Evolutionary conservation across 2,329 filamentous ascomycete genomes (phyloP).

Genomic region (Magnaporthiopsis incrustans): DNA sequence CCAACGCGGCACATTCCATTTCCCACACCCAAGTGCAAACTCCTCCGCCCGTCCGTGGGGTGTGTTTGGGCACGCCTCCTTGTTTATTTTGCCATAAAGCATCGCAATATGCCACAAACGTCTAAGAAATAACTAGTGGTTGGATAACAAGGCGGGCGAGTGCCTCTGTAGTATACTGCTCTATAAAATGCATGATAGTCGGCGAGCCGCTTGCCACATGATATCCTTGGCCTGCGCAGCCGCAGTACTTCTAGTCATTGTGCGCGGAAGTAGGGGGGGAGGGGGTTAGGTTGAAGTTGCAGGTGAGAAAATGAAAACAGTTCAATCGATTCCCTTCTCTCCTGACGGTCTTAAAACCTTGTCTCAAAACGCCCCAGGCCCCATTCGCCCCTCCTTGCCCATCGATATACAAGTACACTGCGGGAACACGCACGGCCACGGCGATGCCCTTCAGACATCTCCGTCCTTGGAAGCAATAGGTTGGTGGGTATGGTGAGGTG

Average conservation of each 20-base stretch:
- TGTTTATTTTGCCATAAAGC: too few species aligned
- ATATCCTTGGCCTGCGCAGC: neutral
- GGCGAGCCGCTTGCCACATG: neutral
- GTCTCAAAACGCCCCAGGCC: neutral
- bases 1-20: too few species aligned
- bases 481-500: neutral
- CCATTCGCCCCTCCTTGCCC: neutral
- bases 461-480: neutral
- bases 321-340: neutral
- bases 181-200: neutral
- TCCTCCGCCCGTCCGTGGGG: too few species aligned
- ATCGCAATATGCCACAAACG: too few species aligned
- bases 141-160: neutral
- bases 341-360: too few species aligned
- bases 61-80: too few species aligned
- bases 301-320: neutral
- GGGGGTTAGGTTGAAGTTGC: too few species aligned
- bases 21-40: too few species aligned
- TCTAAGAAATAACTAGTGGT: too few species aligned
- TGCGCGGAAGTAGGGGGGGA: neutral
- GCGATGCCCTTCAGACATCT: neutral
- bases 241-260: neutral
- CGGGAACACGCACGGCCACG: neutral
- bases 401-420: neutral
- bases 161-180: neutral